A percentile compares a stretch with the other conserved stretches of the same genome.
phyloP scores from a whole-genome alignment of 495 filamentous ascomycete species.

The Gamarada debralockiae region DNA sequence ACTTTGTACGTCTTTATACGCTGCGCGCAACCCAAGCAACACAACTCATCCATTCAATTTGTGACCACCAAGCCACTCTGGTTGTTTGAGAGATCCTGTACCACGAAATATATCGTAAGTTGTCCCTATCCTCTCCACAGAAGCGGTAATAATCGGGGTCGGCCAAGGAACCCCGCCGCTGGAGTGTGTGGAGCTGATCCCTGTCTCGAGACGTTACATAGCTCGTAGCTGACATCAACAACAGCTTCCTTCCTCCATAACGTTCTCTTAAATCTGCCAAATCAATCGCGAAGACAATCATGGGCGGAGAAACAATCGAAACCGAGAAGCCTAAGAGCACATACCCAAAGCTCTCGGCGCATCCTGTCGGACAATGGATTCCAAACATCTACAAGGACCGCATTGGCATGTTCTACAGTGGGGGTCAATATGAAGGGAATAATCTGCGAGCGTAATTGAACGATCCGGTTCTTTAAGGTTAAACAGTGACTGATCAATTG shows the following conservation, averaged over 20 bases:
- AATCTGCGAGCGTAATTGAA: constrained; percentile 61
- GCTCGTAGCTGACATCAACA: constrained; percentile 15
- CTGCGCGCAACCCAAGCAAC: too few species aligned
- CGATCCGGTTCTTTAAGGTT: not conserved
- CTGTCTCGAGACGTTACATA: not conserved
- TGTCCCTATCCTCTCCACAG: not conserved
- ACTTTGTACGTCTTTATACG: too few species aligned
- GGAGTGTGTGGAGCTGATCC: too few species aligned
- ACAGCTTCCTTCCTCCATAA: constrained; percentile 14
- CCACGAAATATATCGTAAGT: not conserved
- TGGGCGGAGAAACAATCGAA: constrained; percentile 37
- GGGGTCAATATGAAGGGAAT: constrained; percentile 75
- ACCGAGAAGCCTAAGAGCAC: constrained; percentile 28
- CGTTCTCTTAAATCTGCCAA: constrained; percentile 1
- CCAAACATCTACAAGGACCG: constrained; percentile 82
- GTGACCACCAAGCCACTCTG: too few species aligned
- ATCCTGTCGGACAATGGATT: constrained; percentile 75
- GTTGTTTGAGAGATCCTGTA: too few species aligned
- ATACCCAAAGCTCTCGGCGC: constrained; percentile 43
- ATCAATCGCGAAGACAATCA: constrained; percentile 19
- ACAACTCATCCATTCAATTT: too few species aligned
- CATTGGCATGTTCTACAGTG: constrained; percentile 71
- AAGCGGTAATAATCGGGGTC: not conserved
- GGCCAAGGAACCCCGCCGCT: not conserved
- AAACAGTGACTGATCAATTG: not conserved